Conservation (phyloP, 1,139 yeast species). For the Suhomyces chickasaworum region DNA sequence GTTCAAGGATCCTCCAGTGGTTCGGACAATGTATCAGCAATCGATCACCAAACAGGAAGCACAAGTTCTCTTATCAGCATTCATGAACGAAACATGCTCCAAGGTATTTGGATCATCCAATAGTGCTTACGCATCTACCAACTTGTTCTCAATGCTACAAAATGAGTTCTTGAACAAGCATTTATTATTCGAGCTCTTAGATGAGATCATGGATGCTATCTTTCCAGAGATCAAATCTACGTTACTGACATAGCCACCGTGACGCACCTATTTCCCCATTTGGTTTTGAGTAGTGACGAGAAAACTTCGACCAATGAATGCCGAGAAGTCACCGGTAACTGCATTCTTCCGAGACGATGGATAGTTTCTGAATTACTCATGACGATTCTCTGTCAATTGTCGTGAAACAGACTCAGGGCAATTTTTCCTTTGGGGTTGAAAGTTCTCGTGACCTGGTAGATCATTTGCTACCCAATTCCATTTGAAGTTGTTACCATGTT, state of each 20-base stretch:
- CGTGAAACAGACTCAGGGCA: neutral
- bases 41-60: slow-evolving; percentile 61
- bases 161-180: slow-evolving; percentile 71
- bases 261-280: neutral
- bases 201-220: slow-evolving; percentile 45
- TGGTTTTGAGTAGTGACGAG: neutral
- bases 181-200: slow-evolving; percentile 59
- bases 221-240: slow-evolving; percentile 35
- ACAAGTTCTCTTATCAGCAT: slow-evolving; percentile 51
- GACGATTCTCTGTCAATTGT: neutral
- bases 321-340: neutral
- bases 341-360: neutral
- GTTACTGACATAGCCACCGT: neutral
- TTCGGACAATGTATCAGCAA: slow-evolving; percentile 56
- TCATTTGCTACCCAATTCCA: neutral
- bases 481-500: no score
- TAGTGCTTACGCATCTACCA: slow-evolving; percentile 61
- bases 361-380: no score
- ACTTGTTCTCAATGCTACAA: slow-evolving; percentile 69
- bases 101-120: slow-evolving; percentile 71
- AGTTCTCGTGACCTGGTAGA: neutral
- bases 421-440: neutral
- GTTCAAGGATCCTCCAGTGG: slow-evolving; percentile 46
- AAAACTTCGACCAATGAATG: neutral
- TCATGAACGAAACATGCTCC: slow-evolving; percentile 68